phyloP scores from a whole-genome alignment of 2,329 filamentous ascomycete genomes.

The Sphaerulina musiva region DNA sequence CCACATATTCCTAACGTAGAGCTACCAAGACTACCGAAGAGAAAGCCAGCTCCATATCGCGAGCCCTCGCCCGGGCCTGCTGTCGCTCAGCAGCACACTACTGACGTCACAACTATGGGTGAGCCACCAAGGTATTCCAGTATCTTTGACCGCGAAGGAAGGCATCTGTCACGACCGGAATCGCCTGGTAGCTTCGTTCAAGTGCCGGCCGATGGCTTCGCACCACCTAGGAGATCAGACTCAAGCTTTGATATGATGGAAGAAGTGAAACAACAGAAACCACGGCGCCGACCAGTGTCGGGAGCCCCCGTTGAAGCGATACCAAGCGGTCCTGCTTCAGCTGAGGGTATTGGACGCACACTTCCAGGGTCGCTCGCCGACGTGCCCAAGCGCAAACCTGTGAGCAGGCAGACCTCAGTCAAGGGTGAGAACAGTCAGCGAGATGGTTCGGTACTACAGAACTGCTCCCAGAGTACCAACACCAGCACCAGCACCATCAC shows the following conservation, averaged over 20 bases:
- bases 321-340: constrained; percentile 1
- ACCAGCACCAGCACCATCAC: constrained; percentile 1
- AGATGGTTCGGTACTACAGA: constrained; percentile 2
- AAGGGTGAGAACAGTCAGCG: constrained; percentile 14
- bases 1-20: constrained; percentile 17
- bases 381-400: constrained; percentile 14
- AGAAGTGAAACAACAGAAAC: constrained; percentile 1
- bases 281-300: constrained; percentile 1
- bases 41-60: constrained; percentile 40
- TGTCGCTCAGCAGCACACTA: constrained; percentile 3
- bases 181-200: constrained; percentile 38
- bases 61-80: constrained; percentile 26
- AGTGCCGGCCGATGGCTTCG: constrained; percentile 38
- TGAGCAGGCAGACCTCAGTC: constrained; percentile 12
- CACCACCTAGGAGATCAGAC: constrained; percentile 27
- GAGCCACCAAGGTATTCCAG: constrained; percentile 42
- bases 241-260: constrained; percentile 11
- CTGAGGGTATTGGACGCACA: not conserved
- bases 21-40: constrained; percentile 22
- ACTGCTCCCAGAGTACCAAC: not conserved
- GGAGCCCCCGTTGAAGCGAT: not conserved
- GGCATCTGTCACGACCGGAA: constrained; percentile 29
- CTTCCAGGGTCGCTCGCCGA: not conserved
- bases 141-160: constrained; percentile 35
- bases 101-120: constrained; percentile 32